Evolutionary conservation across 2,329 filamentous ascomycete genomes (phyloP).

Genomic region (Diaporthe vexans): DNA sequence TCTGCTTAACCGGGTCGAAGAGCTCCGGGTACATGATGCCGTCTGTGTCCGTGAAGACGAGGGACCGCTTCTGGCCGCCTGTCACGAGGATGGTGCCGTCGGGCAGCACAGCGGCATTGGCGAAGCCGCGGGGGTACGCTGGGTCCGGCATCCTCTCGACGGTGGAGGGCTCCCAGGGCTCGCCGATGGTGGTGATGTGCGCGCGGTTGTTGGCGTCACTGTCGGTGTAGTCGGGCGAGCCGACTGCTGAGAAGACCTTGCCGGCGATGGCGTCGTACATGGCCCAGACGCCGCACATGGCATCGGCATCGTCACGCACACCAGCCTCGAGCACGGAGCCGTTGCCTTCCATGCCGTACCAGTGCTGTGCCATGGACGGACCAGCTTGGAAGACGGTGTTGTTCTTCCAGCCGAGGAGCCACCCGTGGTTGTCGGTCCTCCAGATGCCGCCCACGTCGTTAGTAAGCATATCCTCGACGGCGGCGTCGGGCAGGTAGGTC

Average conservation of each 20-base stretch:
- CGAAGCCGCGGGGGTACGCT: slow-evolving; percentile 55
- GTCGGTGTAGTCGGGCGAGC: slow-evolving; percentile 60
- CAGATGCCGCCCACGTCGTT: slow-evolving; percentile 57
- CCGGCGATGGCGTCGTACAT: slow-evolving; percentile 72
- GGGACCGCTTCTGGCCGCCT: slow-evolving; percentile 55
- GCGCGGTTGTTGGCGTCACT: slow-evolving; percentile 59
- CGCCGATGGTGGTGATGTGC: slow-evolving; percentile 38
- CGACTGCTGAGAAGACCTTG: slow-evolving; percentile 68
- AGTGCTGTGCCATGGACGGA: slow-evolving; percentile 68
- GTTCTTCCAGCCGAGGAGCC: slow-evolving; percentile 61
- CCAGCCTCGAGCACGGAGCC: slow-evolving; percentile 60
- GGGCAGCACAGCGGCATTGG: slow-evolving; percentile 57
- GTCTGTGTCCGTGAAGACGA: slow-evolving; percentile 56
- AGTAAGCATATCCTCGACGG: slow-evolving; percentile 65
- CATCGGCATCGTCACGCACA: slow-evolving; percentile 56
- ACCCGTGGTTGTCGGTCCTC: slow-evolving; percentile 66
- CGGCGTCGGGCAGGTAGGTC: slow-evolving; percentile 58
- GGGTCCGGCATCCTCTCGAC: slow-evolving; percentile 54
- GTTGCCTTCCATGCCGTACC: slow-evolving; percentile 63
- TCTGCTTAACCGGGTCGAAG: slow-evolving; percentile 54
- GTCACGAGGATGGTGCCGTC: slow-evolving; percentile 57
- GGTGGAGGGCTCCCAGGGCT: slow-evolving; percentile 35
- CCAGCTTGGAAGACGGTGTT: slow-evolving; percentile 68
- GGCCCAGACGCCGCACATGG: slow-evolving; percentile 69
- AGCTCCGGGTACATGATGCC: slow-evolving; percentile 55